phyloP scores from a whole-genome alignment of 192 early-diverging fungal species.

The Gryganskiella cystojenkinii region DNA sequence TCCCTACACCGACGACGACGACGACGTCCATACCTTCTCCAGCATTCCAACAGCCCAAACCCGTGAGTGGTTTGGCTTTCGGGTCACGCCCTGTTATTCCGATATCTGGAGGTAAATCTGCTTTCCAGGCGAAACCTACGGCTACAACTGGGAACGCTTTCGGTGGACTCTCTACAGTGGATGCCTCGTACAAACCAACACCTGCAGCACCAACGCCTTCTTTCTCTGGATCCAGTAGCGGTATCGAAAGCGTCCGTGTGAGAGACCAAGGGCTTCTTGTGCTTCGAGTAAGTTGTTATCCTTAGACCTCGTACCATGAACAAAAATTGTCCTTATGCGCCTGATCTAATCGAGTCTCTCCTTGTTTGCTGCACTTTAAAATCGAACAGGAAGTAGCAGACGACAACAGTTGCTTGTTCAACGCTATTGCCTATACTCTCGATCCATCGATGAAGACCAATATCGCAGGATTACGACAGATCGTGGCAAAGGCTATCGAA shows the following conservation, averaged over 20 bases:
- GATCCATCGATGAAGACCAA: constrained; percentile 50
- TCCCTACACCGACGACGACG: not conserved
- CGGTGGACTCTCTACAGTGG: constrained; percentile 18
- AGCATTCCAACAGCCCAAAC: not conserved
- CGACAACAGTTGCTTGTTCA: constrained; percentile 81
- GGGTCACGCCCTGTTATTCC: constrained; percentile 19
- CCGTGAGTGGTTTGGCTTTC: constrained; percentile 2
- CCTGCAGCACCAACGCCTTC: not conserved
- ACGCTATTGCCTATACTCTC: constrained; percentile 59
- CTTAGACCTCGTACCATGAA: too few relatives aligned
- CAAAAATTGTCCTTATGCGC: too few relatives aligned
- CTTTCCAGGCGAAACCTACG: constrained; percentile 17
- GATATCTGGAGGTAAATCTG: not conserved
- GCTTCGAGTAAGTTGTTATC: constrained; percentile 22
- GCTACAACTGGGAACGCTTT: not conserved
- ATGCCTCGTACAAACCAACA: constrained; percentile 6
- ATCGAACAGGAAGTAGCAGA: constrained; percentile 66
- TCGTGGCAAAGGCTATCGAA: constrained; percentile 61
- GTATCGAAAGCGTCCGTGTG: constrained; percentile 20
- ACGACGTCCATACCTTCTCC: not conserved
- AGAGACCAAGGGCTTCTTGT: constrained; percentile 44
- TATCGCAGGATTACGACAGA: constrained; percentile 36
- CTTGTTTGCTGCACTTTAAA: not conserved
- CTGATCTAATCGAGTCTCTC: not conserved
- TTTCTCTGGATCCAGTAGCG: not conserved